A percentile compares a stretch with the other conserved stretches of the same genome.
phyloP scores from a whole-genome alignment of 495 filamentous ascomycete species.

The Penicillium fimorum region DNA sequence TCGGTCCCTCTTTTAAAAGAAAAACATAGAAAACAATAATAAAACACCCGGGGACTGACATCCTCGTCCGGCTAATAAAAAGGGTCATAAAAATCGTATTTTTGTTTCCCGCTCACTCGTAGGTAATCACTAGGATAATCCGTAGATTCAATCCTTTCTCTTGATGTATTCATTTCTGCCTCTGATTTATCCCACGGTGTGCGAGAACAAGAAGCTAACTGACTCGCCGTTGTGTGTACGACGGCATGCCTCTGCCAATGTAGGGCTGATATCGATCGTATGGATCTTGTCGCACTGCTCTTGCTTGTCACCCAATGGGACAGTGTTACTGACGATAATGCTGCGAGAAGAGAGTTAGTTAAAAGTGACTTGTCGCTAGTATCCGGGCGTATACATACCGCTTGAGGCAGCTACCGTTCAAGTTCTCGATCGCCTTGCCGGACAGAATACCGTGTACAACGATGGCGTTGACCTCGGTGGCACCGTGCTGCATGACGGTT shows the following conservation, averaged over 20 bases:
- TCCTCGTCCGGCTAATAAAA: conserved; percentile 17
- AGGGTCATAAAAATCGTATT: conserved; percentile 34
- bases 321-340: conserved; percentile 96
- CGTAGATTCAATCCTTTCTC: conserved; percentile 2
- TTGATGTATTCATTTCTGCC: conserved; percentile 28
- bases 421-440: conserved; percentile 83
- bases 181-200: conserved; percentile 52
- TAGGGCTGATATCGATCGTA: conserved; percentile 92
- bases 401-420: conserved; percentile 75
- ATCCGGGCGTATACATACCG: conserved; percentile 4
- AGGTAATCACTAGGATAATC: conserved; percentile 4
- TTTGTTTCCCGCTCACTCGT: conserved; percentile 19
- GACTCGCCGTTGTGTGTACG: conserved; percentile 96
- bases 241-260: conserved; percentile 65
- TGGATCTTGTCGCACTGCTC: conserved; percentile 72
- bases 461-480: conserved; percentile 84
- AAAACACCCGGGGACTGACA: conserved; percentile 9
- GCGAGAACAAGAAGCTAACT: conserved; percentile 91
- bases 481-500: conserved; percentile 86
- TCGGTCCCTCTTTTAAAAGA: not conserved
- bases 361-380: not conserved
- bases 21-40: conserved; percentile 10
- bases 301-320: conserved; percentile 77
- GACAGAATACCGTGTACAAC: conserved; percentile 95
- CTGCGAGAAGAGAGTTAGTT: conserved; percentile 32